These are phyloP conservation scores for Phymatotrichopsis omnivora DNA, from an alignment of 2,329 filamentous ascomycete genomes.

Conservation along the genomic window DNA sequence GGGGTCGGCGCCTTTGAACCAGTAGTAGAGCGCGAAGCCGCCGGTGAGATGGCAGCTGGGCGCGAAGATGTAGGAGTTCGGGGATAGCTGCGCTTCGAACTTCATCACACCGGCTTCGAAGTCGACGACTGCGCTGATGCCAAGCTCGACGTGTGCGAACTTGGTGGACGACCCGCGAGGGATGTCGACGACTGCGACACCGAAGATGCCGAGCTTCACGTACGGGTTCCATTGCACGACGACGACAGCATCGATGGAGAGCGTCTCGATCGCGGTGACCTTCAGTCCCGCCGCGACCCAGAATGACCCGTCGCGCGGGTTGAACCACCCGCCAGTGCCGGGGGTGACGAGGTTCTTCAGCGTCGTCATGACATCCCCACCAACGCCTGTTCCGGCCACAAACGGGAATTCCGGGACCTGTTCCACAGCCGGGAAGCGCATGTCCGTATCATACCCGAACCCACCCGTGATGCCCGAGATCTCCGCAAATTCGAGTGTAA, in stretches of 20 bases:
- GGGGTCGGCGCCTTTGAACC: constrained; percentile 33
- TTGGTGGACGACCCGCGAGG: constrained; percentile 27
- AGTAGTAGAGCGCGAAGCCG: constrained; percentile 38
- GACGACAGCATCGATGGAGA: constrained; percentile 35
- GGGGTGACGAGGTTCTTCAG: constrained; percentile 26
- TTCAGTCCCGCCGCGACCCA: constrained; percentile 38
- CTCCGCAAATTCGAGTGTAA: constrained; percentile 36
- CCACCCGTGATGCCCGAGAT: constrained; percentile 36
- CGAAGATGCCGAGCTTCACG: constrained; percentile 36
- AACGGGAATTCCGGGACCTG: constrained; percentile 35
- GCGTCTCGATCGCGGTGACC: constrained; percentile 37
- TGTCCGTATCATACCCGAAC: constrained; percentile 37
- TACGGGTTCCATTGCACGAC: constrained; percentile 33
- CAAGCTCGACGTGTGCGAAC: constrained; percentile 37
- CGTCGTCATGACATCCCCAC: constrained; percentile 13
- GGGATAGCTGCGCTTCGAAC: constrained; percentile 38
- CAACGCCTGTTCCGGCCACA: constrained; percentile 20
- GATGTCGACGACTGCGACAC: constrained; percentile 32
- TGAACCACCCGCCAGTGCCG: constrained; percentile 33
- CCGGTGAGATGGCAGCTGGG: constrained; percentile 39
- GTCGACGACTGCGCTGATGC: constrained; percentile 35
- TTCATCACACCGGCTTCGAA: constrained; percentile 35
- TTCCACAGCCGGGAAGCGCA: constrained; percentile 33
- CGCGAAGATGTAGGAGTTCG: constrained; percentile 37
- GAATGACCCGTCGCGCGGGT: constrained; percentile 30